Evolutionary conservation across 148 eudicot genomes (phyloP).

Genomic region (Amaranthus palmeri): DNA sequence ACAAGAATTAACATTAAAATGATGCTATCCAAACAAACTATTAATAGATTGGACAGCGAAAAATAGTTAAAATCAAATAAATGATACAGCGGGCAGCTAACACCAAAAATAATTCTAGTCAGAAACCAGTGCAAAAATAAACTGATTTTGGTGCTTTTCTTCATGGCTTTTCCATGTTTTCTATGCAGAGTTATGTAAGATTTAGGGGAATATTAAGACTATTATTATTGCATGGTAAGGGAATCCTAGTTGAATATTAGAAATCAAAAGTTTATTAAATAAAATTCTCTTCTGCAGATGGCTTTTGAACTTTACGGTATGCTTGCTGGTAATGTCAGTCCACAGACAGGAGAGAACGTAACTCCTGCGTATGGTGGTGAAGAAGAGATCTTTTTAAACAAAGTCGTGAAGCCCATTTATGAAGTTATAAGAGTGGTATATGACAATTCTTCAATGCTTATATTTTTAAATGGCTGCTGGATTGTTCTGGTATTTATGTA

Average conservation of each 20-base stretch:
- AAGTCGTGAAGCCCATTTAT: conserved; percentile 51
- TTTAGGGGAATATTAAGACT: background rate
- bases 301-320: conserved; percentile 93
- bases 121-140: no score
- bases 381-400: conserved; percentile 75
- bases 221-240: background rate
- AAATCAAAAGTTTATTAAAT: background rate
- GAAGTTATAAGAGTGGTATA: background rate
- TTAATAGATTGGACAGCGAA: no score
- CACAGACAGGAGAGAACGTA: conserved; percentile 87
- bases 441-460: background rate
- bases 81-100: no score
- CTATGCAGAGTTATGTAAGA: no score
- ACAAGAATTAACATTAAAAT: no score
- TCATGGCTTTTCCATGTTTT: no score
- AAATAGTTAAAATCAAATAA: no score
- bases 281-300: conserved; percentile 42
- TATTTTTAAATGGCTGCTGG: background rate
- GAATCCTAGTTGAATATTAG: background rate
- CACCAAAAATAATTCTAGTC: no score
- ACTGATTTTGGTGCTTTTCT: no score
- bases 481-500: background rate
- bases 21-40: no score
- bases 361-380: conserved; percentile 94
- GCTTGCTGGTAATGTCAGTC: conserved; percentile 96